Percentiles rank a stretch among this genome's conserved stretches.
phyloP scores from a whole-genome alignment of 2,329 filamentous ascomycete species.

The Clarireedia monteithiana region DNA sequence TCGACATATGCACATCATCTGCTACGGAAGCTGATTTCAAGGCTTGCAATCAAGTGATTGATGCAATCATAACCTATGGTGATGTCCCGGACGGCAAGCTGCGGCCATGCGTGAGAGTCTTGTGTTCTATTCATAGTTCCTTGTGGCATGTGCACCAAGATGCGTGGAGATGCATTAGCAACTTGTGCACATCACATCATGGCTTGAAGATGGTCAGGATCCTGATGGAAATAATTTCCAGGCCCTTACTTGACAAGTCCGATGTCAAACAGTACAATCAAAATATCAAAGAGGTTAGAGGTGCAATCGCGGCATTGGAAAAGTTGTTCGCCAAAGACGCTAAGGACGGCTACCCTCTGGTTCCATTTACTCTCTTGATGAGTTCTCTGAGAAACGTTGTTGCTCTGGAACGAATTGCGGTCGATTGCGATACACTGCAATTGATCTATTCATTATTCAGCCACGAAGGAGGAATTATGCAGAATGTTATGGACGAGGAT shows the following conservation, averaged over 20 bases:
- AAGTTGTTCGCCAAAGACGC: conserved; percentile 53
- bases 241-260: conserved; percentile 37
- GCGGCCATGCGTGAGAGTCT: conserved; percentile 58
- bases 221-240: conserved; percentile 53
- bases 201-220: conserved; percentile 61
- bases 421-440: conserved; percentile 27
- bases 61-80: conserved; percentile 65
- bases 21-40: conserved; percentile 56
- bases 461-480: conserved; percentile 44
- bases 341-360: conserved; percentile 50
- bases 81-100: conserved; percentile 57
- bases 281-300: conserved; percentile 49
- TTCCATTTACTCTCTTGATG: conserved; percentile 51
- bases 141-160: conserved; percentile 52
- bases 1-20: conserved; percentile 62
- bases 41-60: conserved; percentile 59
- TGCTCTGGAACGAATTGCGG: conserved; percentile 24
- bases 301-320: conserved; percentile 54
- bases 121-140: conserved; percentile 65
- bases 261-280: conserved; percentile 37
- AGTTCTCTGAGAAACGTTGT: conserved; percentile 48
- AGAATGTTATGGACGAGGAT: conserved; percentile 55
- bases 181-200: conserved; percentile 66
- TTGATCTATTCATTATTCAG: conserved; percentile 47
- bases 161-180: conserved; percentile 63